These are phyloP conservation scores for Colletotrichum gigasporum DNA, from an alignment of 2,329 filamentous ascomycete species.

Conservation along the genomic window DNA sequence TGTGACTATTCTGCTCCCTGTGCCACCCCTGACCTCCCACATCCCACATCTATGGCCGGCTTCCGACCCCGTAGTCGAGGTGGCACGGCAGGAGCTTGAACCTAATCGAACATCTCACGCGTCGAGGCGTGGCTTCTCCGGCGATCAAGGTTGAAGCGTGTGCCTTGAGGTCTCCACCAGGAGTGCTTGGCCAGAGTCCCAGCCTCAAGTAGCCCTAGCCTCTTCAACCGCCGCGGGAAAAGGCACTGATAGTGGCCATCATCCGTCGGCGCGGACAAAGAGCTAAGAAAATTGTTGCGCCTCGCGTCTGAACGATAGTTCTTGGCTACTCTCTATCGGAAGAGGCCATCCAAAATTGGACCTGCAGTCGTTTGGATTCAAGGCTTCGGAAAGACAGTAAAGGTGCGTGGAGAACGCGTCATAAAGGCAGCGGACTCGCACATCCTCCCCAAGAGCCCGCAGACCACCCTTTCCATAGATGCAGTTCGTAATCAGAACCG, in stretches of 20 bases:
- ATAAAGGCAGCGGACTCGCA: no score
- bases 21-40: neutral
- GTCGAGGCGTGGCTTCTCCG: neutral
- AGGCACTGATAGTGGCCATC: neutral
- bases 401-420: no score
- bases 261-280: slow-evolving; percentile 12
- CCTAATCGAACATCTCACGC: neutral
- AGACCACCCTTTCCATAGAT: neutral
- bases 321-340: neutral
- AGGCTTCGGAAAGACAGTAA: no score
- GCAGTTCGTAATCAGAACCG: neutral
- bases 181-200: neutral
- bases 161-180: neutral
- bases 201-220: neutral
- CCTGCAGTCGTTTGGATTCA: neutral
- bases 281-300: slow-evolving; percentile 7
- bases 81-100: slow-evolving; percentile 1
- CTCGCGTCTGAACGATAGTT: neutral
- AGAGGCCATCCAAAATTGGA: neutral
- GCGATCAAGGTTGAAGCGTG: neutral
- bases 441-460: no score
- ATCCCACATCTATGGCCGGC: no score
- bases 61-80: neutral
- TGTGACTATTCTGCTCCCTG: slow-evolving; percentile 2
- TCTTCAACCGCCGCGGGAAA: neutral